Base-by-base conservation (phyloP, 179 eudicot species). In the Heliamphora pulchella region DNA sequence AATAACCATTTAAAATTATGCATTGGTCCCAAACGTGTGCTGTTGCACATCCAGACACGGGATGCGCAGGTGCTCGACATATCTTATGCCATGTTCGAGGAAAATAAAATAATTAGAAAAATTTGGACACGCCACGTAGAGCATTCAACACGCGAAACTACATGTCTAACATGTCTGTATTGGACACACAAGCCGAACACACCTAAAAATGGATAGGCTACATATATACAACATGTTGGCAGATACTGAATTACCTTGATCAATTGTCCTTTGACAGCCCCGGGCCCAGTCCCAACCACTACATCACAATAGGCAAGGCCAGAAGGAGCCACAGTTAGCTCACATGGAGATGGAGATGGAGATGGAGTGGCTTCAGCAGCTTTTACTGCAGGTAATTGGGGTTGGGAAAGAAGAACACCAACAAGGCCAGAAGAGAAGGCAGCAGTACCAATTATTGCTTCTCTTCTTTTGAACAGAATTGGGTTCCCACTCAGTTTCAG, bases 281-380 rank as follows among this genome's bases (percentile, higher is more conserved):
- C 85, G 53, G 91, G 83, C 43, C 98, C 98, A 74, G 66, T 43
- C 0, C 98, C 98, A 11, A 92, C 78, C 47, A 80, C 65, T 76
- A 84, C 82, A 77, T 94, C 95, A 78, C 98, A 94, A 80, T 82
- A 94, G 39, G 90, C 93, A 51, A 94, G 92, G 8, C 98, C 98
- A 3, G 94, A 92, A 41, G 92, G 92, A 48, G 97, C 83, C 0
- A 80, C 51, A 1, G 81, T 87, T 41, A 89, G 84, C 69, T 94
- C 94, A 82, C 94, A 92, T 22, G 82, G 47, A 46, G 82, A 46
- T n/a, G n/a, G n/a, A n/a, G n/a, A n/a, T n/a, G n/a, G n/a, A n/a
- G n/a, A n/a, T n/a, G n/a, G n/a, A 0, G 68, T 9, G 5, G 54
- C 81, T 9, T 44, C 87, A 8, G 84, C 81, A 10, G 61, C 84